Evolutionary conservation across 495 filamentous ascomycete genomes (phyloP), one percentile per base, ranked within the genome.

Genomic region (Trichoderma gamsii): DNA sequence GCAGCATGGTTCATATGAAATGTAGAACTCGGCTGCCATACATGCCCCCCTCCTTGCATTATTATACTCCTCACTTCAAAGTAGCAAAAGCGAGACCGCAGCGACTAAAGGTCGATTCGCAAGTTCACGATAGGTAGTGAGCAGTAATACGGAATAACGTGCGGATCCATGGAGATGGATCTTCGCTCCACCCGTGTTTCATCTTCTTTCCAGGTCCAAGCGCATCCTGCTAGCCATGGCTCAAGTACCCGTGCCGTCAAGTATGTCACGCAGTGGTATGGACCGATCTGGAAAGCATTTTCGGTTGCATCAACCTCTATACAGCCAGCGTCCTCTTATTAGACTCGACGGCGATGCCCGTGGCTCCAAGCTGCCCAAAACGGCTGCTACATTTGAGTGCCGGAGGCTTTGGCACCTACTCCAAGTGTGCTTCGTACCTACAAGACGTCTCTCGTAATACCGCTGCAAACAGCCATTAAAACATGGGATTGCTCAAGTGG

Each of bases 181-280:
- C 25, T 32, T 32, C 56, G 56, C 25, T 61, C 56, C 56, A 61
- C 56, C 56, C 56, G 56, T 61, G 56, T 61, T 61, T 61, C 56
- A 61, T 25, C 52, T 61, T 61, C 7, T 61, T 23, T 61, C 8
- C 56, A 61, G 56, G 56, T 21, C 56, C 56, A 16, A 61, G 56
- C 56, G 56, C 56, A 25, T 61, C 25, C 29, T 61, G 56, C 56
- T 16, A n/a, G 51, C 21, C 56, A 32, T 2, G n/a, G 16, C n/a
- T 12, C 2, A 56, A 25, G 51, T n/a, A 56, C 18, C 35, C 35
- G 35, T 38, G 35, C 35, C 35, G 35, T 7, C 5, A 38, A 38
- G 35, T 38, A 38, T 38, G 35, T 38, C 35, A 9, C 35, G 35
- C 35, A 38, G 35, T 38, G 35, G 5, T 38, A 38, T 38, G 35